Evolutionary conservation across 2,329 filamentous ascomycete genomes (phyloP).

Genomic region (Neonectria magnoliae): DNA sequence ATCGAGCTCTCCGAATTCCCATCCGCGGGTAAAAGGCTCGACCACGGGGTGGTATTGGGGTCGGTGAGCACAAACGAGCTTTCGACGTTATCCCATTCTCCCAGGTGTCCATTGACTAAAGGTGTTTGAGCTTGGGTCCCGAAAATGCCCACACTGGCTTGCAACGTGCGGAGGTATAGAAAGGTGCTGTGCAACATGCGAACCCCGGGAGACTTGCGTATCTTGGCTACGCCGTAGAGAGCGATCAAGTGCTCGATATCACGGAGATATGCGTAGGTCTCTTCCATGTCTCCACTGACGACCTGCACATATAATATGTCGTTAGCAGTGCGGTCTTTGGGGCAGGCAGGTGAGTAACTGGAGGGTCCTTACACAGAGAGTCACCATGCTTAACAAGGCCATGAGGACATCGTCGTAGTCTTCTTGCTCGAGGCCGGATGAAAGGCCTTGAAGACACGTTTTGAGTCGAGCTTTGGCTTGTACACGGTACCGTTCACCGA

Average conservation of each 20-base stretch:
- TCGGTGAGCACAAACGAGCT: neutral
- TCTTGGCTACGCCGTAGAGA: conserved; percentile 10
- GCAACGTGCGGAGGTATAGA: conserved; percentile 11
- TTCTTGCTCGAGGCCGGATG: conserved; percentile 1
- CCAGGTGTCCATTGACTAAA: conserved; percentile 1
- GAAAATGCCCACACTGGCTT: conserved; percentile 13
- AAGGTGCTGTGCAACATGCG: conserved; percentile 19
- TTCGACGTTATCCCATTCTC: neutral
- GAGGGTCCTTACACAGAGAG: conserved; percentile 13
- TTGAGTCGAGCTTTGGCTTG: conserved; percentile 14
- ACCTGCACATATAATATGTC: neutral
- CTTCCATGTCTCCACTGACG: conserved; percentile 20
- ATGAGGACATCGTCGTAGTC: conserved; percentile 19
- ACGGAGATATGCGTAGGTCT: conserved; percentile 15
- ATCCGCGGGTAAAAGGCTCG: neutral
- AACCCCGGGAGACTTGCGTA: neutral
- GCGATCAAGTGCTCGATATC: conserved; percentile 14
- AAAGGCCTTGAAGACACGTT: conserved; percentile 1
- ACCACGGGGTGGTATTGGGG: conserved; percentile 2
- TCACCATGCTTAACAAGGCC: conserved; percentile 20
- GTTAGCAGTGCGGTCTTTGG: neutral
- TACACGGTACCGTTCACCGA: neutral
- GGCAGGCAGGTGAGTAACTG: too few relatives aligned
- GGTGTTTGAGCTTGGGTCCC: neutral
- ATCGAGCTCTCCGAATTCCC: neutral